Evolutionary conservation across 1,139 yeast genomes (phyloP).

Genomic region (Suzukiozyma palmioleophila): DNA sequence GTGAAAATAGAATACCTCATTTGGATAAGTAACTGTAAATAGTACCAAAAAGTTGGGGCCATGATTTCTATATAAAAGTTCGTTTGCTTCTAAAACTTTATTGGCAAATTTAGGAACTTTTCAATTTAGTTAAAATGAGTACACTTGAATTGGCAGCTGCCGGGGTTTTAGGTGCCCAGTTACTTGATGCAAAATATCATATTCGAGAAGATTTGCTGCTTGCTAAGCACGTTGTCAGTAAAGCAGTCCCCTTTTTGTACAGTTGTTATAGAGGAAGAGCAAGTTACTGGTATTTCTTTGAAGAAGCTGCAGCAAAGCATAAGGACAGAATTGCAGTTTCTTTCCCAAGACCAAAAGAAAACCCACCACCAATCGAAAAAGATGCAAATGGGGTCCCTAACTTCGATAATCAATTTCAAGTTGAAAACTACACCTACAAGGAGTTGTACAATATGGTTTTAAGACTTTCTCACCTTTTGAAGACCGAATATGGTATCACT

Average conservation of each 20-base stretch:
- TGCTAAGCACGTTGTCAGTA: conserved; percentile 36
- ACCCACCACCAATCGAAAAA: conserved; percentile 24
- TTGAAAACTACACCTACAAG: conserved; percentile 64
- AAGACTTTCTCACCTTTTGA: conserved; percentile 61
- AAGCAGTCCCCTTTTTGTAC: conserved; percentile 41
- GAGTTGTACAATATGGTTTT: conserved; percentile 65
- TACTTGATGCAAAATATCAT: conserved; percentile 50
- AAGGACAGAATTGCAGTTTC: conserved; percentile 57
- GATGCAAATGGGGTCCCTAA: conserved; percentile 32
- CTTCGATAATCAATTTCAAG: conserved; percentile 51
- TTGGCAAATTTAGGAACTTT: background rate
- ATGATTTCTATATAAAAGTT: conserved; percentile 1
- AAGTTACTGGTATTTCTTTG: conserved; percentile 67
- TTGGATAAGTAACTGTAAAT: no score
- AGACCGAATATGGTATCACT: conserved; percentile 58
- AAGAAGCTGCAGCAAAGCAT: conserved; percentile 41
- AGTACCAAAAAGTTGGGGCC: background rate
- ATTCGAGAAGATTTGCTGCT: conserved; percentile 51
- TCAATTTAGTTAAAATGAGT: conserved; percentile 19
- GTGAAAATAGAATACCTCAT: conserved; percentile 1
- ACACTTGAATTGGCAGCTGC: conserved; percentile 43
- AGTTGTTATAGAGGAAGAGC: conserved; percentile 44
- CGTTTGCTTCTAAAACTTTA: background rate
- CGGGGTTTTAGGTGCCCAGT: conserved; percentile 38
- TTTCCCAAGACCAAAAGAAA: conserved; percentile 54